Conservation (phyloP, 768 basidiomycete species). For the Russula griseocarnosa region DNA sequence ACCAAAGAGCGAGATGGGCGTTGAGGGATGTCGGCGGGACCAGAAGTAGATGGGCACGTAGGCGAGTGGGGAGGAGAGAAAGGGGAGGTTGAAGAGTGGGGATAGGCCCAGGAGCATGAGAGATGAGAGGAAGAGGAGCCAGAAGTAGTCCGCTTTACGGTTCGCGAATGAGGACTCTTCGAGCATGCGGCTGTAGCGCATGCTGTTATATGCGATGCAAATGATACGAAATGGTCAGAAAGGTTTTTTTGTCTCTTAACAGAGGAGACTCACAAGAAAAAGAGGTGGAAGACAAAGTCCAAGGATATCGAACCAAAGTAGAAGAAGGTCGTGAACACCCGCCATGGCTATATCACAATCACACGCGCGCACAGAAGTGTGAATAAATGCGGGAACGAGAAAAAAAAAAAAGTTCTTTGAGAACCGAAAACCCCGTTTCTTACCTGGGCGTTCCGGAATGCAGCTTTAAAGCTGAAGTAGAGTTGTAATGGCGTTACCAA, state of each 20-base stretch:
- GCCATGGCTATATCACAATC: slow-evolving; percentile 64
- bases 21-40: slow-evolving; percentile 90
- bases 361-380: too few species aligned
- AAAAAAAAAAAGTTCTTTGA: not conserved
- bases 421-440: slow-evolving; percentile 28
- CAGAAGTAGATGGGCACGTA: slow-evolving; percentile 97
- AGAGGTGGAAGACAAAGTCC: slow-evolving; percentile 94
- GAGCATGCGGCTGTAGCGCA: slow-evolving; percentile 94
- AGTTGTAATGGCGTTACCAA: slow-evolving; percentile 86
- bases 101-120: slow-evolving; percentile 80
- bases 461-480: slow-evolving; percentile 86
- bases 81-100: slow-evolving; percentile 85
- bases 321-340: slow-evolving; percentile 85
- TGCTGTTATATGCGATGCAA: slow-evolving; percentile 46
- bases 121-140: slow-evolving; percentile 83
- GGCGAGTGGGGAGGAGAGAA: slow-evolving; percentile 87
- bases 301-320: slow-evolving; percentile 93
- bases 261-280: slow-evolving; percentile 83
- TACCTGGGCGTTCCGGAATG: slow-evolving; percentile 79
- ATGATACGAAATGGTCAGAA: not conserved
- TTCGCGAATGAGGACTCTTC: slow-evolving; percentile 96
- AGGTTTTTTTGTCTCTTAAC: too few species aligned
- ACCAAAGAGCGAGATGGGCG: slow-evolving; percentile 95
- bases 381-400: not conserved
- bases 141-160: slow-evolving; percentile 89